Evolutionary conservation across 345 rosid species (phyloP).

Genomic region (Eucalyptus polybractea): DNA sequence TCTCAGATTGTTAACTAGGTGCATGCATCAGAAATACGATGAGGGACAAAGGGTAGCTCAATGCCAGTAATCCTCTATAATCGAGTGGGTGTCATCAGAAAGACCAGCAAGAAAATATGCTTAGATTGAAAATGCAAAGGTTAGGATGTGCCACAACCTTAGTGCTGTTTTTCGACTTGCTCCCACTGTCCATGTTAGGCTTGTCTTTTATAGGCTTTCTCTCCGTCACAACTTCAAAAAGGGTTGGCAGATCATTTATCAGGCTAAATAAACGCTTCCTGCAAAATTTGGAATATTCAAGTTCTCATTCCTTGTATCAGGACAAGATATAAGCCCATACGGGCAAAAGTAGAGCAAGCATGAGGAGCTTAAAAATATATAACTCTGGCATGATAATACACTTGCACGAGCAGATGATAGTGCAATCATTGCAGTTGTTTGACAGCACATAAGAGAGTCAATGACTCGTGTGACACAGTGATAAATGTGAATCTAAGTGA

Average conservation of each 20-base stretch:
- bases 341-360: neutral
- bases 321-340: neutral
- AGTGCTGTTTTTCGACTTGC: conserved; percentile 64
- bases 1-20: neutral
- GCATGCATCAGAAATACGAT: neutral
- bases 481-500: neutral
- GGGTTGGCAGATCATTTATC: conserved; percentile 88
- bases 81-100: neutral
- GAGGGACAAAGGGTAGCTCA: no score
- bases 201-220: conserved; percentile 81
- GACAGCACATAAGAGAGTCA: neutral
- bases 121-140: neutral
- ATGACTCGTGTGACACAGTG: neutral
- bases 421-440: neutral
- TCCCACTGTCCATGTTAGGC: conserved; percentile 75
- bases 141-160: conserved; percentile 35
- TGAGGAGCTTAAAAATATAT: neutral
- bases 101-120: neutral
- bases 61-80: no score
- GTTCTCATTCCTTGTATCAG: neutral
- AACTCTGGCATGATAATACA: neutral
- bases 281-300: neutral
- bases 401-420: neutral
- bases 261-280: conserved; percentile 88
- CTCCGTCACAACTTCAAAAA: conserved; percentile 90